phyloP scores from a whole-genome alignment of 2,329 filamentous ascomycete species.

The Sporothrix pallida region DNA sequence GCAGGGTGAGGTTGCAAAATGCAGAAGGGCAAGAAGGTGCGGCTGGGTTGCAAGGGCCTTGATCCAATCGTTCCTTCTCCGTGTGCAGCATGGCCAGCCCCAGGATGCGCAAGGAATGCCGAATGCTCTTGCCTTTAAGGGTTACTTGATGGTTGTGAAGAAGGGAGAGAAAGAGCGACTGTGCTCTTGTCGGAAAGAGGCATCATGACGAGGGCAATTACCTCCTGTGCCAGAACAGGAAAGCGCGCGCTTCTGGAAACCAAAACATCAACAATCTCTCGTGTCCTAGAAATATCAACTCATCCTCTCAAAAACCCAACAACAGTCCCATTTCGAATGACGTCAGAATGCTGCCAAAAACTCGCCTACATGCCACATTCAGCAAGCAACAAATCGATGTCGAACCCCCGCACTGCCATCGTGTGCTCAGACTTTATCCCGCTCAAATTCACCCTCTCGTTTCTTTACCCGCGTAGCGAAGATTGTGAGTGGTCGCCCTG shows the following conservation, averaged over 20 bases:
- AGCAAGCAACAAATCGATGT: neutral
- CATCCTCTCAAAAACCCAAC: neutral
- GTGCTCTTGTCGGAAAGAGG: neutral
- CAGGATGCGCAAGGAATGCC: neutral
- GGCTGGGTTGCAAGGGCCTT: neutral
- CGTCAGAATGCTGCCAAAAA: too few relatives aligned
- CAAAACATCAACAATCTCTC: neutral
- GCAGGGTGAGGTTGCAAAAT: neutral
- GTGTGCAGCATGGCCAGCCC: neutral
- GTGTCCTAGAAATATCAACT: neutral
- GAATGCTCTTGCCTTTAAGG: neutral
- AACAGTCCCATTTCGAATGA: neutral
- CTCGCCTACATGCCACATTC: neutral
- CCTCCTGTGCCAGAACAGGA: neutral
- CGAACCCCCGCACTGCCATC: conserved; percentile 1
- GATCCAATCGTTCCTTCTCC: neutral
- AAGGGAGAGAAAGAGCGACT: neutral
- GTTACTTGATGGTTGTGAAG: neutral
- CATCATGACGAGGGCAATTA: neutral
- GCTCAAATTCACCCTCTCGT: neutral
- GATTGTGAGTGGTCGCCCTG: conserved; percentile 29
- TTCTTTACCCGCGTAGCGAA: neutral
- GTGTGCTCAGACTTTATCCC: conserved; percentile 2
- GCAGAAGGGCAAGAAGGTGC: neutral
- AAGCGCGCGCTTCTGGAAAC: neutral